Conservation (phyloP, 495 filamentous ascomycete genomes). For the Aspergillus egyptiacus region DNA sequence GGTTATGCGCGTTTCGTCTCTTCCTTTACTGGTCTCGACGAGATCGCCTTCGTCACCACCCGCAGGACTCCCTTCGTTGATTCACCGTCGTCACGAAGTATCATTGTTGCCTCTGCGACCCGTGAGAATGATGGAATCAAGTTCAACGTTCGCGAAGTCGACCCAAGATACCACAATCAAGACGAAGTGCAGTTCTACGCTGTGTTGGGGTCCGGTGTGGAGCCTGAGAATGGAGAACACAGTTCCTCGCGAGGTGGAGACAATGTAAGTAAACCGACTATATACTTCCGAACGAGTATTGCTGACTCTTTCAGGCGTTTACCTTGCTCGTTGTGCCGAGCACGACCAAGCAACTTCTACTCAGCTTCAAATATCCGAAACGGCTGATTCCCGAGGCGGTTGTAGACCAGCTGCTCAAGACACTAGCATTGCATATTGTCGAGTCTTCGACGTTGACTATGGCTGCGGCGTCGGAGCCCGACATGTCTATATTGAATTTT, state of each 20-base stretch:
- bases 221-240: conserved; percentile 16
- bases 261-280: conserved; percentile 4
- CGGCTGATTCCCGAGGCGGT: conserved; percentile 17
- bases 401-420: conserved; percentile 16
- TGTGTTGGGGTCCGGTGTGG: conserved; percentile 10
- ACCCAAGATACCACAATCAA: conserved; percentile 6
- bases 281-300: background rate
- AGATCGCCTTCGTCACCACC: conserved; percentile 18
- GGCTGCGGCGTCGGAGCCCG: background rate
- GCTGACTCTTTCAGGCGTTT: conserved; percentile 12
- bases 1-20: conserved; percentile 23
- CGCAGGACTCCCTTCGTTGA: conserved; percentile 6
- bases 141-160: conserved; percentile 9
- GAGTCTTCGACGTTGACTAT: conserved; percentile 11
- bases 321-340: conserved; percentile 7
- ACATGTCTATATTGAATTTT: conserved; percentile 22
- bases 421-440: conserved; percentile 9
- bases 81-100: background rate
- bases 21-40: conserved; percentile 19
- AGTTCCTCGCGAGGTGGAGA: background rate
- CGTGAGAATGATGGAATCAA: background rate
- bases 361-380: conserved; percentile 19
- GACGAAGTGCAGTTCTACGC: conserved; percentile 22
- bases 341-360: background rate
- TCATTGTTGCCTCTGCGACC: conserved; percentile 15